Percentiles rank a stretch among this genome's conserved stretches.
Evolutionary conservation across 2,329 filamentous ascomycete species (phyloP).

Genomic region (Penicillium oxalicum): DNA sequence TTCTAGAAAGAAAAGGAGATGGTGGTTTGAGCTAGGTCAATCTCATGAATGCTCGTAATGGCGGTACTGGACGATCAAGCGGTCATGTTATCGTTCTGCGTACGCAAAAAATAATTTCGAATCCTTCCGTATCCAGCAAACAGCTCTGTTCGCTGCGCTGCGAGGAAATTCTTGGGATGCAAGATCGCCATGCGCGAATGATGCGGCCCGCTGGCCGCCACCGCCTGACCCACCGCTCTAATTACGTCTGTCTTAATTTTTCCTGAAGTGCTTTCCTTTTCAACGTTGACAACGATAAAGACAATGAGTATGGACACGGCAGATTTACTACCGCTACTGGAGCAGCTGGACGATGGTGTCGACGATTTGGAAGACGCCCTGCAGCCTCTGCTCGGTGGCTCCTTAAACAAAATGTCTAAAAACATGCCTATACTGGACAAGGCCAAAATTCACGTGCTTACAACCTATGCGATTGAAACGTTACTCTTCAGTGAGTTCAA

Average conservation of each 20-base stretch:
- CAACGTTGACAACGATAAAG: neutral
- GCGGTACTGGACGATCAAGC: neutral
- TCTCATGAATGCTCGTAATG: neutral
- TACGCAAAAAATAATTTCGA: neutral
- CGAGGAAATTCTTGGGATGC: constrained; percentile 3
- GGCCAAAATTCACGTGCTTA: constrained; percentile 85
- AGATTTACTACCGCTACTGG: constrained; percentile 62
- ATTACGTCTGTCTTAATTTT: constrained; percentile 18
- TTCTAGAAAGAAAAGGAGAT: neutral
- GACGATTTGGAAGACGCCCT: constrained; percentile 71
- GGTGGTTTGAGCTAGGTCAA: neutral
- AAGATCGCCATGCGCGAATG: constrained; percentile 7
- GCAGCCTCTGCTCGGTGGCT: constrained; percentile 62
- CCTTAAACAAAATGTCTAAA: constrained; percentile 61
- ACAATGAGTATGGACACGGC: constrained; percentile 45
- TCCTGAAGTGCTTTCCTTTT: constrained; percentile 10
- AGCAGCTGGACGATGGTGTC: constrained; percentile 69
- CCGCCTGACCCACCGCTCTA: constrained; percentile 18
- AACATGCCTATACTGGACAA: constrained; percentile 89
- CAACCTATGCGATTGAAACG: constrained; percentile 85
- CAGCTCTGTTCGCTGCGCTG: neutral
- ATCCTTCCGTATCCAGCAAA: neutral
- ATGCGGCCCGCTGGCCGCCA: constrained; percentile 8
- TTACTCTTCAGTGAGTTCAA: constrained; percentile 67
- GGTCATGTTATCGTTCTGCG: neutral